Percentiles rank a stretch among this genome's conserved stretches.
Evolutionary conservation across 2,329 filamentous ascomycete species (phyloP).

Genomic region (Trichoderma sp.): DNA sequence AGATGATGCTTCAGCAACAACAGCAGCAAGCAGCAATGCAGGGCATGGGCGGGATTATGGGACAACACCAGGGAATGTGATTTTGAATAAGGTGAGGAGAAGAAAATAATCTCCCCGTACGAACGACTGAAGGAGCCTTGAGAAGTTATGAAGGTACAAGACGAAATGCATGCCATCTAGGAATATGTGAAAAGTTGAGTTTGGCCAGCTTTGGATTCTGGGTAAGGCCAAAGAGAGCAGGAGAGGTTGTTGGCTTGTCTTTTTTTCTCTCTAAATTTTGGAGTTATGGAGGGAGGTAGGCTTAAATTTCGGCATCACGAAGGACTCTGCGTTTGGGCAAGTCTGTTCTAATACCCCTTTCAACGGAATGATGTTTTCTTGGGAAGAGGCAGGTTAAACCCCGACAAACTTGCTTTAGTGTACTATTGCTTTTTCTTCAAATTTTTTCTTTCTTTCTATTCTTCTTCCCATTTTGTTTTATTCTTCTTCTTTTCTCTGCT

Average conservation of each 20-base stretch:
- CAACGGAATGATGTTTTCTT: conserved; percentile 32
- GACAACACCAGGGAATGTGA: conserved; percentile 51
- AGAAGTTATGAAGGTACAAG: conserved; percentile 24
- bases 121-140: conserved; percentile 8
- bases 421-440: background rate
- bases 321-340: conserved; percentile 28
- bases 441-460: conserved; percentile 26
- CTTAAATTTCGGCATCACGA: conserved; percentile 23
- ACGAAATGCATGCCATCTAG: background rate
- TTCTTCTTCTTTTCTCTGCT: background rate
- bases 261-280: background rate
- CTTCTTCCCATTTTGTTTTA: conserved; percentile 22
- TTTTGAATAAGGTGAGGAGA: background rate
- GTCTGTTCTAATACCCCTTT: conserved; percentile 36
- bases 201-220: background rate
- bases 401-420: conserved; percentile 14
- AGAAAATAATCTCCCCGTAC: background rate
- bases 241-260: conserved; percentile 1
- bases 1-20: conserved; percentile 37
- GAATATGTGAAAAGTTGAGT: background rate
- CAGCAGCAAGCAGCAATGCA: conserved; percentile 51
- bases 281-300: conserved; percentile 15
- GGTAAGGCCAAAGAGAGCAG: background rate
- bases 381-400: conserved; percentile 26
- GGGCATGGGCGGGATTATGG: conserved; percentile 58